A percentile compares a stretch with the other conserved stretches of the same genome.
These are phyloP conservation scores for Botrytis aclada DNA, from an alignment of 2,329 filamentous ascomycete species.

Conservation along the genomic window DNA sequence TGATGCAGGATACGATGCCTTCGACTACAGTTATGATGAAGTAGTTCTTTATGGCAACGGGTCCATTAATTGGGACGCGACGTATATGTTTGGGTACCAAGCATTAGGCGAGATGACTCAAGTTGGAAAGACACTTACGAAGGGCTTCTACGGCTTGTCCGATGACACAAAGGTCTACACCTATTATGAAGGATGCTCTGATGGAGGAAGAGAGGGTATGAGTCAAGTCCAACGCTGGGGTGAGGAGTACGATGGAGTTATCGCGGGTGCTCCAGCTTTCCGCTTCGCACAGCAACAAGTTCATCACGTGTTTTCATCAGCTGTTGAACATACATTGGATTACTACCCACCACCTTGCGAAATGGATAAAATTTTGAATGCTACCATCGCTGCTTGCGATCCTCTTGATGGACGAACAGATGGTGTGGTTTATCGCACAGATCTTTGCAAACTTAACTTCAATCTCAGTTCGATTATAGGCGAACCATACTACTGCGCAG, in stretches of 20 bases:
- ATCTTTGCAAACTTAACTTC: constrained; percentile 47
- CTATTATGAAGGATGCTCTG: constrained; percentile 43
- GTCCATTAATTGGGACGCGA: constrained; percentile 37
- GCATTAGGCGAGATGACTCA: constrained; percentile 40
- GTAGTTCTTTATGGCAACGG: constrained; percentile 37
- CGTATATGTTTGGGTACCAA: constrained; percentile 42
- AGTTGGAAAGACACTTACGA: constrained; percentile 45
- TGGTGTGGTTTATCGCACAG: constrained; percentile 49
- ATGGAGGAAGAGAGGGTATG: constrained; percentile 49
- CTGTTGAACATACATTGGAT: constrained; percentile 41
- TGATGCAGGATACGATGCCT: constrained; percentile 50
- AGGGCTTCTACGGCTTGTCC: constrained; percentile 41
- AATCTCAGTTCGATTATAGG: constrained; percentile 46
- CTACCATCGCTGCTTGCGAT: constrained; percentile 54
- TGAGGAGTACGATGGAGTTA: constrained; percentile 45
- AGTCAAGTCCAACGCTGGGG: constrained; percentile 43
- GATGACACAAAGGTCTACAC: constrained; percentile 21
- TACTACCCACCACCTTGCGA: constrained; percentile 47
- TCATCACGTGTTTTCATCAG: constrained; percentile 37
- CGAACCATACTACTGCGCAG: constrained; percentile 44
- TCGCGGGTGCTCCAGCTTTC: constrained; percentile 47
- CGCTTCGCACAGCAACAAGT: constrained; percentile 47
- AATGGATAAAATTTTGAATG: constrained; percentile 51
- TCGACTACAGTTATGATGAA: constrained; percentile 41
- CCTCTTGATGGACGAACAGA: constrained; percentile 53